phyloP scores from a whole-genome alignment of 306 rosid species.

The Quercus suber region DNA sequence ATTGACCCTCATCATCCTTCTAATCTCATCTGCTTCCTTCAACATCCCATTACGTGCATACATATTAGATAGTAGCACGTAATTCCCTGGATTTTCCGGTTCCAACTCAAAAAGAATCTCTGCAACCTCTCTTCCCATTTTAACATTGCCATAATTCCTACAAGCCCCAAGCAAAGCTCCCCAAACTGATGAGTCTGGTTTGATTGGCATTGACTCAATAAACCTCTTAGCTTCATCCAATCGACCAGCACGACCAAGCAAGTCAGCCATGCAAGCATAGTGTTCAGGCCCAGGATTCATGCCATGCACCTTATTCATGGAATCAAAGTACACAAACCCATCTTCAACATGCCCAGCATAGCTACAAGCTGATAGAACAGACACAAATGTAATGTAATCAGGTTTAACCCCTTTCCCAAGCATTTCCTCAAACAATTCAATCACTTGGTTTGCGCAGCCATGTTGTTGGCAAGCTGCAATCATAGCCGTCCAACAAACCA shows the following conservation, averaged over 20 bases:
- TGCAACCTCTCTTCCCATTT: slow-evolving; percentile 60
- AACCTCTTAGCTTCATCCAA: slow-evolving; percentile 53
- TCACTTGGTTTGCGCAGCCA: slow-evolving; percentile 47
- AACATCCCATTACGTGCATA: slow-evolving; percentile 45
- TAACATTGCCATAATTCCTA: slow-evolving; percentile 42
- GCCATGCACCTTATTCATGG: slow-evolving; percentile 43
- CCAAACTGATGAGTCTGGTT: slow-evolving; percentile 53
- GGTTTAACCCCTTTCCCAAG: slow-evolving; percentile 45
- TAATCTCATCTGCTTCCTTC: slow-evolving; percentile 50
- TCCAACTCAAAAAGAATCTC: slow-evolving; percentile 54
- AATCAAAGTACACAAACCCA: slow-evolving; percentile 51
- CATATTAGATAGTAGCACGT: slow-evolving; percentile 48
- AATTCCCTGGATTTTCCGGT: slow-evolving; percentile 64
- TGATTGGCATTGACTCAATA: slow-evolving; percentile 49
- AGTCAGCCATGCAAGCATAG: slow-evolving; percentile 67
- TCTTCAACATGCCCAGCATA: slow-evolving; percentile 55
- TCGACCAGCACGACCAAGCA: slow-evolving; percentile 59
- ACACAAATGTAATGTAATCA: slow-evolving; percentile 54
- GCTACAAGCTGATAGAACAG: slow-evolving; percentile 62
- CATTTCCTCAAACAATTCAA: slow-evolving; percentile 56
- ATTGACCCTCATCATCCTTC: slow-evolving; percentile 48
- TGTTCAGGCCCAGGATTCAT: slow-evolving; percentile 54
- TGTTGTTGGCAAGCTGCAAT: slow-evolving; percentile 62
- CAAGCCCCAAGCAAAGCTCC: slow-evolving; percentile 71
- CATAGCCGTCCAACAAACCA: slow-evolving; percentile 69